Percentiles rank a stretch among this genome's conserved stretches.
Conservation (phyloP, 106 monocot species). For the Alisma plantagoaquatica region DNA sequence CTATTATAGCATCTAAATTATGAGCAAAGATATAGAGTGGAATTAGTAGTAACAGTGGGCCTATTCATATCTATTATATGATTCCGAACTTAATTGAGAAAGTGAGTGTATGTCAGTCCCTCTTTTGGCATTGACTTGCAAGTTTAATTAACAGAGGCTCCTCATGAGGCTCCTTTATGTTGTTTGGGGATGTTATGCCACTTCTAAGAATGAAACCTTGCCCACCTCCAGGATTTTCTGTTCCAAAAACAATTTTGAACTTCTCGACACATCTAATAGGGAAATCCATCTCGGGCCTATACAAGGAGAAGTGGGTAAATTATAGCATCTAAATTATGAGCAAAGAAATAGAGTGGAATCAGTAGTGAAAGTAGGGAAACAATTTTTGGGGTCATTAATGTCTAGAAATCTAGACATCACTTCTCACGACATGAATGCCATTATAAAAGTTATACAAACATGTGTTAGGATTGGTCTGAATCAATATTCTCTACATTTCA, state of each 20-base stretch:
- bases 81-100: no score
- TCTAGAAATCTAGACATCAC: no score
- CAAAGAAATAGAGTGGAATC: slow-evolving; percentile 20
- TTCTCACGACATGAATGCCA: no score
- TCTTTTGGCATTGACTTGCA: slow-evolving; percentile 94
- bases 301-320: slow-evolving; percentile 20
- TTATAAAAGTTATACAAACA: no score
- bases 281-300: slow-evolving; percentile 17
- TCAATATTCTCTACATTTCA: no score
- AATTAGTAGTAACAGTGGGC: no score
- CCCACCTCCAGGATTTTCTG: slow-evolving; percentile 84
- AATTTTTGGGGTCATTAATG: slow-evolving; percentile 82
- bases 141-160: slow-evolving; percentile 54
- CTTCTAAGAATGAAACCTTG: slow-evolving; percentile 63
- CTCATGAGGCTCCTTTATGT: slow-evolving; percentile 57
- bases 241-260: slow-evolving; percentile 33
- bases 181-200: slow-evolving; percentile 96
- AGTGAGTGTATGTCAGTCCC: no score
- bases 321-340: slow-evolving; percentile 29
- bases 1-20: no score
- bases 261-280: slow-evolving; percentile 16
- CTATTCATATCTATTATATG: no score
- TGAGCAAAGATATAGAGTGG: no score
- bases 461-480: no score
- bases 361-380: slow-evolving; percentile 55